phyloP scores from a whole-genome alignment of 108 stramenopile genomes.

The Discostella stelligeroides region DNA sequence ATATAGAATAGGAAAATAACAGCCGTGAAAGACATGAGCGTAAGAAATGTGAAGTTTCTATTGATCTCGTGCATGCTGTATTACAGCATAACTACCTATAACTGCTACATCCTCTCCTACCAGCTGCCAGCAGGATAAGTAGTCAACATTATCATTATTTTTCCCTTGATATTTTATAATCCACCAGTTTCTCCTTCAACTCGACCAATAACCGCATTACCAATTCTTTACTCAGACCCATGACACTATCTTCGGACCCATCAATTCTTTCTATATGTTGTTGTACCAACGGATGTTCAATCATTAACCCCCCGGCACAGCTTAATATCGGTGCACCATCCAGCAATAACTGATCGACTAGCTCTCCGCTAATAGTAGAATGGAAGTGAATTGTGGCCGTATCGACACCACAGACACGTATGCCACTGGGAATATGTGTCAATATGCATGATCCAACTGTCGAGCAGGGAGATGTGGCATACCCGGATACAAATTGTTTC shows the following conservation, averaged over 20 bases:
- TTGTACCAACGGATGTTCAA: conserved; percentile 78
- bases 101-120: no score
- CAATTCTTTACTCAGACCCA: conserved; percentile 58
- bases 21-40: no score
- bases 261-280: conserved; percentile 74
- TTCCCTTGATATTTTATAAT: no score
- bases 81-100: no score
- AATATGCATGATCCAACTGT: conserved; percentile 82
- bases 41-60: no score
- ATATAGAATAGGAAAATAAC: no score
- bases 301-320: conserved; percentile 88
- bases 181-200: conserved; percentile 20
- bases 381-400: conserved; percentile 75
- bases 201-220: conserved; percentile 21
- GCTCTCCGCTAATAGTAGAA: conserved; percentile 36
- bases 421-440: conserved; percentile 65
- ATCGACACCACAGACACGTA: conserved; percentile 78
- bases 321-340: conserved; percentile 66
- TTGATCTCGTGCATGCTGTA: no score
- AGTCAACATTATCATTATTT: no score
- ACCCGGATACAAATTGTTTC: conserved; percentile 58
- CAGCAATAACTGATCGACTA: conserved; percentile 66
- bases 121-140: no score
- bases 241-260: conserved; percentile 84
- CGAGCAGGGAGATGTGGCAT: conserved; percentile 59